phyloP scores from a whole-genome alignment of 352 stramenopile genomes.

The Phytophthora chlamydospora region DNA sequence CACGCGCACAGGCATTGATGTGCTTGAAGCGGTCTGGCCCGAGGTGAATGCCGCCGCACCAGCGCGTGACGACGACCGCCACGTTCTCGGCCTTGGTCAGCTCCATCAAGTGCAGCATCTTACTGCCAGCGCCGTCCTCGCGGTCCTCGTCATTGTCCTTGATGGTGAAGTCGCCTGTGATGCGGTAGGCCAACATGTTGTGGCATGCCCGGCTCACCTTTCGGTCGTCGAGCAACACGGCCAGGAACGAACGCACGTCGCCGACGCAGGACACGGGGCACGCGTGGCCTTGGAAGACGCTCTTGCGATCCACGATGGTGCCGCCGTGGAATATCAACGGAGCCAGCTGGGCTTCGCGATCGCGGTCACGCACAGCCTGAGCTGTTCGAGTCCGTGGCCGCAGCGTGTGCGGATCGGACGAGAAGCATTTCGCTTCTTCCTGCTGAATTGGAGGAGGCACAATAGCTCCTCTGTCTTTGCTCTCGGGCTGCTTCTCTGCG shows the following conservation, averaged over 20 bases:
- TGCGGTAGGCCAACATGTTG: slow-evolving; percentile 82
- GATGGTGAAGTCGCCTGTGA: slow-evolving; percentile 57
- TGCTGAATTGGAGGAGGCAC: neutral
- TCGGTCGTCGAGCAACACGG: slow-evolving; percentile 64
- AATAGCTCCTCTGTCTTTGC: neutral
- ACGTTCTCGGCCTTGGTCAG: slow-evolving; percentile 74
- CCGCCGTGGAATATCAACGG: slow-evolving; percentile 62
- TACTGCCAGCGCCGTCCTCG: slow-evolving; percentile 72
- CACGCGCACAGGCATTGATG: slow-evolving; percentile 61
- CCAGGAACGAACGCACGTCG: slow-evolving; percentile 69
- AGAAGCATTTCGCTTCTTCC: slow-evolving; percentile 20
- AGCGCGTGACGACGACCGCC: slow-evolving; percentile 75
- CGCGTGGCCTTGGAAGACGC: slow-evolving; percentile 66
- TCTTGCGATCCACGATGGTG: slow-evolving; percentile 73
- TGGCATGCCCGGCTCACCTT: slow-evolving; percentile 78
- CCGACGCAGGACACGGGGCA: slow-evolving; percentile 47
- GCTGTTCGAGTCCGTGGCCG: slow-evolving; percentile 55
- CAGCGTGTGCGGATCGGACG: slow-evolving; percentile 52
- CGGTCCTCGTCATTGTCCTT: slow-evolving; percentile 85
- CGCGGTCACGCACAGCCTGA: slow-evolving; percentile 45
- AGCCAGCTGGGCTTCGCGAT: slow-evolving; percentile 43
- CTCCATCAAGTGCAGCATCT: slow-evolving; percentile 75
- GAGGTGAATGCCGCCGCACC: slow-evolving; percentile 70
- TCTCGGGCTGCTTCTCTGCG: slow-evolving; percentile 2
- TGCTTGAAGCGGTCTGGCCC: slow-evolving; percentile 81